These are phyloP conservation scores for Adansonia rubrostipa DNA, from an alignment of 441 rosid genomes.

Conservation along the genomic window DNA sequence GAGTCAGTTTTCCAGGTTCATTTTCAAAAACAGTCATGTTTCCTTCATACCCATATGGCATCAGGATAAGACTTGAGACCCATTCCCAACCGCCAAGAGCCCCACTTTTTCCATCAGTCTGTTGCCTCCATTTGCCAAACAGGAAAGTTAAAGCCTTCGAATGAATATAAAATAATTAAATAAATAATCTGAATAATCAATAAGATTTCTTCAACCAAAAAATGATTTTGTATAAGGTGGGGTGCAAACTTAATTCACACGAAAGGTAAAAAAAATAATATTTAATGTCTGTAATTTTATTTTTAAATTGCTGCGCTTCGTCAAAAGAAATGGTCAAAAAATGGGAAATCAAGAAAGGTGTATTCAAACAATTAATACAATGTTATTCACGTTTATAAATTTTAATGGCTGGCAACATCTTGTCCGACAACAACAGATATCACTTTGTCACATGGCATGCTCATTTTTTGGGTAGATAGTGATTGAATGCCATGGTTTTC, in stretches of 20 bases:
- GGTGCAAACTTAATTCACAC: too few species aligned
- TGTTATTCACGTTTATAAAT: slow-evolving; percentile 6
- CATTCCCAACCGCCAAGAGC: not conserved
- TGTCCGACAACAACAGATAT: not conserved
- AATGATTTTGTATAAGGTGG: not conserved
- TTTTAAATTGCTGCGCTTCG: too few species aligned
- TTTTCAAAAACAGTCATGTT: not conserved
- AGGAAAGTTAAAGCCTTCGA: not conserved
- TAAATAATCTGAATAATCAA: not conserved
- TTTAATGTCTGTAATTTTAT: too few species aligned
- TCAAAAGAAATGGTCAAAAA: too few species aligned
- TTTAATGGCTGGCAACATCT: not conserved
- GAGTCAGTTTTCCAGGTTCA: not conserved
- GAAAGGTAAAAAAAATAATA: too few species aligned
- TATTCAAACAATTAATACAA: slow-evolving; percentile 5
- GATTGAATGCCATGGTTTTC: not conserved
- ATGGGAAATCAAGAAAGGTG: not conserved
- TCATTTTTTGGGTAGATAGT: too few species aligned
- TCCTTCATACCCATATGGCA: not conserved
- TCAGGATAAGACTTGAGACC: not conserved
- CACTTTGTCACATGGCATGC: not conserved
- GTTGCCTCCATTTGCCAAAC: not conserved
- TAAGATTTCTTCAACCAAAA: not conserved
- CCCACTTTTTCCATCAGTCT: not conserved
- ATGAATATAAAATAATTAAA: not conserved